Evolutionary conservation across 1,139 yeast species (phyloP), one percentile per base, ranked within the genome.

Genomic region (Suhomyces terraborum): DNA sequence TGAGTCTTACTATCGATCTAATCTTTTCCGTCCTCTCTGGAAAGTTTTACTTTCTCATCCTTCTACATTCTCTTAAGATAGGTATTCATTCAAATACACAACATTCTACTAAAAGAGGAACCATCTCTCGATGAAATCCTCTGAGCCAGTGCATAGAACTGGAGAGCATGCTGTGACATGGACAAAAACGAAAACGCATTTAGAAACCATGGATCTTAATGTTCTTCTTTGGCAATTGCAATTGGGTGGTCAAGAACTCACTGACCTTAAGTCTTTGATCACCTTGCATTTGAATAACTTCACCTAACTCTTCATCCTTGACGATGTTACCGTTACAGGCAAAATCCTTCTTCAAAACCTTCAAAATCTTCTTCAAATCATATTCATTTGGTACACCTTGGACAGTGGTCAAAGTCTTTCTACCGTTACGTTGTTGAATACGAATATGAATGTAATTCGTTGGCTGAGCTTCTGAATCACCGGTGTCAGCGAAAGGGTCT

Each of bases 401-500:
- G 49, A 93, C 98, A 31, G 98, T 93, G 54, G 98, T 93, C 68
- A 93, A 82, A 53, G 98, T 93, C 75, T 93, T 93, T 76, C 98
- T 91, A 68, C 98, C 98, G 78, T 93, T 93, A 80, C 98, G 94
- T 77, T 93, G 98, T 75, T 93, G 98, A 67, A 94, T 91, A 80
- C 98, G 95, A 67, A 93, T 89, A 73, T 91, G 98, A 68, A 93
- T 88, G 75, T 89, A 88, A 76, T 88, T 89, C 50, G 95, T 84
- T 62, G 95, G 86, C 75, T 91, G 94, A 59, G 95, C 87, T 70
- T 91, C 97, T 75, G 94, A 95, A 82, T 93, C 98, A 79, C 97
- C 98, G 73, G 97, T 91, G 73, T 93, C 98, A 83, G 98, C 97
- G 84, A 93, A 93, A 56, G 98, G 98, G 76, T 93, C 96, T 78